phyloP scores from a whole-genome alignment of 2,329 filamentous ascomycete genomes.

The Alternaria sp. region DNA sequence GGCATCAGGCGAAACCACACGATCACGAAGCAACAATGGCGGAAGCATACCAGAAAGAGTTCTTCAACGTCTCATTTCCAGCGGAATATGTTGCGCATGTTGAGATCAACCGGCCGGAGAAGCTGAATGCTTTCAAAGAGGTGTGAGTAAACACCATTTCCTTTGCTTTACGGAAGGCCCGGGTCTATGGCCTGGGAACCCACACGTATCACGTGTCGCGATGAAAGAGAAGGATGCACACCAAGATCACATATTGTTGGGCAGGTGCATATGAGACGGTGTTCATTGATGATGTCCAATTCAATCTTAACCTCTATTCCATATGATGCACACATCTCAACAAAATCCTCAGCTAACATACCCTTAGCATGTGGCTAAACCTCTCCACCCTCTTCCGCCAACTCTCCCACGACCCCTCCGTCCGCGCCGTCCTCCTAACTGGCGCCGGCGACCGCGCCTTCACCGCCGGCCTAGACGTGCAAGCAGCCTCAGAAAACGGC shows the following conservation, averaged over 20 bases:
- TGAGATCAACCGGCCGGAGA: slow-evolving; percentile 85
- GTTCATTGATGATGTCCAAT: too few species aligned
- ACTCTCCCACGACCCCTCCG: slow-evolving; percentile 73
- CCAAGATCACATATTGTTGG: too few species aligned
- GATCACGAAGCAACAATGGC: slow-evolving; percentile 27
- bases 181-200: not conserved
- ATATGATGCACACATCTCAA: too few species aligned
- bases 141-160: slow-evolving; percentile 51
- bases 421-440: slow-evolving; percentile 80
- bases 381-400: slow-evolving; percentile 73
- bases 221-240: not conserved
- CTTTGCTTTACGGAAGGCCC: accelerated
- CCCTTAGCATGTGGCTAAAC: slow-evolving; percentile 79
- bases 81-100: slow-evolving; percentile 81
- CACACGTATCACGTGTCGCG: not conserved
- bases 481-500: slow-evolving; percentile 66
- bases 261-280: too few species aligned
- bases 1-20: not conserved
- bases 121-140: slow-evolving; percentile 87
- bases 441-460: slow-evolving; percentile 85
- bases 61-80: slow-evolving; percentile 79
- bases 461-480: slow-evolving; percentile 82
- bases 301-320: too few species aligned
- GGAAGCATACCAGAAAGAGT: slow-evolving; percentile 58
- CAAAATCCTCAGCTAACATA: not conserved